Conservation (phyloP, 441 rosid species). For the Caryocar brasiliense region DNA sequence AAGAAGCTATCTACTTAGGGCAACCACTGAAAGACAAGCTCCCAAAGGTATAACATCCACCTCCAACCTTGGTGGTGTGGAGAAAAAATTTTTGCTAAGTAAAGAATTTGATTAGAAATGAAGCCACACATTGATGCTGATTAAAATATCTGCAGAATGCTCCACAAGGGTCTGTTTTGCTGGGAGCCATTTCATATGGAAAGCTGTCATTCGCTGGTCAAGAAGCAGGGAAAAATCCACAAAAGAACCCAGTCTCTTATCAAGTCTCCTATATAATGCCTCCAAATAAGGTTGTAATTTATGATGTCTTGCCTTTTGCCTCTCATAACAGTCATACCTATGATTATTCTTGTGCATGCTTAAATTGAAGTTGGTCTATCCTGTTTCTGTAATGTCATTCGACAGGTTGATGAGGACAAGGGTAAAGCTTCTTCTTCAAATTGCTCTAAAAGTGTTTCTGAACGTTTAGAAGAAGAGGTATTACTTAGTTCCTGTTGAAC, state of each 20-base stretch:
- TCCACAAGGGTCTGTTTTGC: conserved; percentile 73
- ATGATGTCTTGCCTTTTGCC: conserved; percentile 3
- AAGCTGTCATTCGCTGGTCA: conserved; percentile 45
- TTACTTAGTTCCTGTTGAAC: background rate
- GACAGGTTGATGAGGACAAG: conserved; percentile 71
- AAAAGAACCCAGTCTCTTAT: conserved; percentile 60
- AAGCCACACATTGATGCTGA: background rate
- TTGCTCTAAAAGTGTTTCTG: conserved; percentile 46
- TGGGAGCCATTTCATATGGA: conserved; percentile 74
- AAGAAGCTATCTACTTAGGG: conserved; percentile 77
- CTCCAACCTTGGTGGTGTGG: background rate
- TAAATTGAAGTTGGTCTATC: background rate
- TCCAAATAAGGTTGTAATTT: conserved; percentile 65
- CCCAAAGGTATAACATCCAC: conserved; percentile 58
- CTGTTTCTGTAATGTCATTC: conserved; percentile 2
- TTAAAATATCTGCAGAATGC: conserved; percentile 48
- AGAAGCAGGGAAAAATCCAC: conserved; percentile 42
- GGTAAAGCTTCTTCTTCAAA: conserved; percentile 49
- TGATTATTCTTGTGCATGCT: background rate
- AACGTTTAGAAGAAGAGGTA: conserved; percentile 86
- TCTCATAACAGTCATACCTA: conserved; percentile 1
- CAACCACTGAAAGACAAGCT: conserved; percentile 82
- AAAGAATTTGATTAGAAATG: background rate
- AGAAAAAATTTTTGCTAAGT: background rate
- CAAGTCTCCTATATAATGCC: conserved; percentile 70